Conservation (phyloP, 148 eudicot species). For the Heliosperma pusillum region DNA sequence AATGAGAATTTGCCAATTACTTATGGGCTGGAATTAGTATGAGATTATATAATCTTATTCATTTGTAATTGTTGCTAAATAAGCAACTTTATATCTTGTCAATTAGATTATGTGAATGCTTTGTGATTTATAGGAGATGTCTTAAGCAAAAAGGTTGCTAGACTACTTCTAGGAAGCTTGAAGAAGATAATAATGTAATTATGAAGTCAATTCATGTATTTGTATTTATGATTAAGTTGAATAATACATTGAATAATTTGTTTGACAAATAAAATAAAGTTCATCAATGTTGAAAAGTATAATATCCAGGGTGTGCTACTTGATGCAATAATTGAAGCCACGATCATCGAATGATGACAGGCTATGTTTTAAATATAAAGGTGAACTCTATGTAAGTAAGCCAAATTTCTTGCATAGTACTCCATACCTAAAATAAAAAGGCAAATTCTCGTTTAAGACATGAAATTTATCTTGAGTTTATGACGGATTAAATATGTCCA, state of each 20-base stretch:
- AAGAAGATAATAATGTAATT: background rate
- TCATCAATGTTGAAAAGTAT: background rate
- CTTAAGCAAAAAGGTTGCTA: background rate
- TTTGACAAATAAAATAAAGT: background rate
- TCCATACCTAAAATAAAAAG: no score
- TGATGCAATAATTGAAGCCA: background rate
- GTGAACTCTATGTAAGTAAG: no score
- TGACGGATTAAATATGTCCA: no score
- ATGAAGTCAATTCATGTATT: conserved; percentile 1
- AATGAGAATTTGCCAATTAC: no score
- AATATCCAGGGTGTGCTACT: background rate
- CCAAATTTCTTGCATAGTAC: no score
- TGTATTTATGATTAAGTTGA: background rate
- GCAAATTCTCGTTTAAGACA: no score
- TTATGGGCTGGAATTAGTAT: background rate
- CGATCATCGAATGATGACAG: background rate
- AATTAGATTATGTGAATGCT: background rate
- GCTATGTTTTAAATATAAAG: background rate
- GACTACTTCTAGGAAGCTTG: background rate
- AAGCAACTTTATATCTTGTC: background rate
- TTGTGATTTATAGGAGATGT: background rate
- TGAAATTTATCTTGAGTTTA: no score
- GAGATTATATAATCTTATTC: background rate
- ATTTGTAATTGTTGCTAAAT: background rate
- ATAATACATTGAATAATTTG: background rate